These are phyloP conservation scores for Metarhizium guizhouense DNA, from an alignment of 2,329 filamentous ascomycete species.

Conservation along the genomic window DNA sequence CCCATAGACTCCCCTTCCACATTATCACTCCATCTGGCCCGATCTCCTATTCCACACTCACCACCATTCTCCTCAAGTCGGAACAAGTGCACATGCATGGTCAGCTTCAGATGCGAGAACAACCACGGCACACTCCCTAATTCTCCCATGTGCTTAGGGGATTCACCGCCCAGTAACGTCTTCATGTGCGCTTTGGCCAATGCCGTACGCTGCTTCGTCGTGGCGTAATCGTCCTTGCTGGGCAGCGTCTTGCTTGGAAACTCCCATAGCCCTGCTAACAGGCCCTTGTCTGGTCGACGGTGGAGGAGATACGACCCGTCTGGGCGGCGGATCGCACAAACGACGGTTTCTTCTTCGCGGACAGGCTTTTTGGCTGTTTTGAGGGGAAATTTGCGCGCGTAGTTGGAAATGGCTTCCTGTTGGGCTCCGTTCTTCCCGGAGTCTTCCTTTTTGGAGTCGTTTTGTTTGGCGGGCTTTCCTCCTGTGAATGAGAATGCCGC, in stretches of 20 bases:
- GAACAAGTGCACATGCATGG: conserved; percentile 49
- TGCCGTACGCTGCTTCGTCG: conserved; percentile 23
- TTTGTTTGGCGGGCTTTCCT: conserved; percentile 1
- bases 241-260: conserved; percentile 37
- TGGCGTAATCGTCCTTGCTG: conserved; percentile 6
- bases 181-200: conserved; percentile 27
- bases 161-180: conserved; percentile 12
- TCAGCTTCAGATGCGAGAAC: conserved; percentile 47
- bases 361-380: conserved; percentile 43
- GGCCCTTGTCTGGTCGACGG: conserved; percentile 42
- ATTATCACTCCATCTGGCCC: conserved; percentile 22
- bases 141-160: conserved; percentile 25
- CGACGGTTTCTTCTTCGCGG: conserved; percentile 41
- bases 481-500: conserved; percentile 27
- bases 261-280: conserved; percentile 48
- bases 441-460: background rate
- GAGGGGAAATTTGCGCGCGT: conserved; percentile 43
- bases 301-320: conserved; percentile 39
- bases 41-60: conserved; percentile 4
- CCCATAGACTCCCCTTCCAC: conserved; percentile 46
- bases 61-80: conserved; percentile 18
- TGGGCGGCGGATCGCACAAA: conserved; percentile 39
- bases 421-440: conserved; percentile 13
- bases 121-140: conserved; percentile 47
- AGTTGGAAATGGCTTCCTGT: conserved; percentile 29